A percentile compares a stretch with the other conserved stretches of the same genome.
Evolutionary conservation across 148 eudicot species (phyloP).

Genomic region (Linanthus parryae): DNA sequence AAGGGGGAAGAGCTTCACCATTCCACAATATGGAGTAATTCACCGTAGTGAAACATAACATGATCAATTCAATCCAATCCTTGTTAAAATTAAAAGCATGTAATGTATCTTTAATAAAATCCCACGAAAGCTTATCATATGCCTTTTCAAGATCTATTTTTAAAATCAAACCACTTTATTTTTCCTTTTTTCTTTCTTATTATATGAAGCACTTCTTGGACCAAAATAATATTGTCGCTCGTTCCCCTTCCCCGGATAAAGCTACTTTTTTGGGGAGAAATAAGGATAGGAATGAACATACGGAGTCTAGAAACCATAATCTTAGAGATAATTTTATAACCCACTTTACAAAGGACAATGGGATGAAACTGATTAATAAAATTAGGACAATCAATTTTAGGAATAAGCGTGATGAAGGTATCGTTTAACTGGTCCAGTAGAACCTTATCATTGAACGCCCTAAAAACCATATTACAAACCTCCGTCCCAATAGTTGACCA

Average conservation of each 20-base stretch:
- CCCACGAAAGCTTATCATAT: not conserved
- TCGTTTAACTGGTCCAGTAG: no score
- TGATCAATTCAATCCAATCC: not conserved
- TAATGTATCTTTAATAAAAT: no score
- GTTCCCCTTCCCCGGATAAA: not conserved
- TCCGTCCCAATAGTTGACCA: no score
- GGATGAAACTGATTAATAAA: not conserved
- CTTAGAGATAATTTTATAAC: not conserved
- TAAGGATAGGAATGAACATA: not conserved
- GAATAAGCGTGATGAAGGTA: not conserved
- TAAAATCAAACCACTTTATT: not conserved
- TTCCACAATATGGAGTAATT: not conserved
- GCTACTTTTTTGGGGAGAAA: not conserved
- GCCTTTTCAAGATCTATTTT: not conserved
- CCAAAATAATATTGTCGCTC: not conserved
- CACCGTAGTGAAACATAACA: not conserved
- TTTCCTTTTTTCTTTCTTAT: not conserved
- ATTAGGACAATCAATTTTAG: not conserved
- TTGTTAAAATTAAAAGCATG: no score
- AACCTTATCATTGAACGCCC: no score
- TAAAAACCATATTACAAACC: no score
- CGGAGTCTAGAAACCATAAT: not conserved
- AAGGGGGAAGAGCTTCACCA: not conserved
- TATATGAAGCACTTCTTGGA: not conserved
- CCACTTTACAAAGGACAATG: not conserved